These are phyloP conservation scores for Fragaria nilgerrensis DNA, from an alignment of 306 rosid genomes.

Conservation along the genomic window DNA sequence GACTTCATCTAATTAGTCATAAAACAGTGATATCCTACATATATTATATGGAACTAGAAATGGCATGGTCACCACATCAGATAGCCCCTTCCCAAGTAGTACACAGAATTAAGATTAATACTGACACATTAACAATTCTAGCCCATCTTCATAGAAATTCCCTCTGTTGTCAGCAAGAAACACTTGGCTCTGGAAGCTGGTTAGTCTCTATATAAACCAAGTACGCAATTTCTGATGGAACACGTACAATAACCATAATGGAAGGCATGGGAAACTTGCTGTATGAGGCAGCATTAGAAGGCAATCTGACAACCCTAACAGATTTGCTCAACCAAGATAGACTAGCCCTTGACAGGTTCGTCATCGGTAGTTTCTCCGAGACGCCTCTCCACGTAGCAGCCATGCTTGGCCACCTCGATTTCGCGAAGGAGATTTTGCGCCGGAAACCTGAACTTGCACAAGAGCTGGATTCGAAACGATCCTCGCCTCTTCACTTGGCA, in stretches of 20 bases:
- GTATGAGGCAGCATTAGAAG: constrained; percentile 20
- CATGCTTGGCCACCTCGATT: constrained; percentile 17
- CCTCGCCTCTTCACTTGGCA: constrained; percentile 29
- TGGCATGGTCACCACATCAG: not conserved
- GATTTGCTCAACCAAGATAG: constrained; percentile 26
- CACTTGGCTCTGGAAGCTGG: not conserved
- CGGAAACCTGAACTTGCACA: constrained; percentile 25
- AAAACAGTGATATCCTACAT: no score
- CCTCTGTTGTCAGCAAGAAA: not conserved
- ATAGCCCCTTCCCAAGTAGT: not conserved
- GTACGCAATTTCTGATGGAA: not conserved
- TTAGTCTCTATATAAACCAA: not conserved
- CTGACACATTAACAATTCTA: not conserved
- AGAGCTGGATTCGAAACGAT: constrained; percentile 19
- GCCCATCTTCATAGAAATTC: not conserved
- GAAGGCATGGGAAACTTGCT: constrained; percentile 10
- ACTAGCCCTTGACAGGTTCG: constrained; percentile 20
- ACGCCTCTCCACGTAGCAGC: constrained; percentile 30
- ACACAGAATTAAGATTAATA: not conserved
- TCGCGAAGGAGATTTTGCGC: constrained; percentile 16
- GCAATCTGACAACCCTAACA: constrained; percentile 5
- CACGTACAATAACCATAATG: not conserved
- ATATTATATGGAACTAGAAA: not conserved
- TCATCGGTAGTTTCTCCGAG: constrained; percentile 3
- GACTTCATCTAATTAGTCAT: not conserved